A percentile compares a stretch with the other conserved stretches of the same genome.
Evolutionary conservation across 768 basidiomycete genomes (phyloP).

Genomic region (Lactifluus rugatus): DNA sequence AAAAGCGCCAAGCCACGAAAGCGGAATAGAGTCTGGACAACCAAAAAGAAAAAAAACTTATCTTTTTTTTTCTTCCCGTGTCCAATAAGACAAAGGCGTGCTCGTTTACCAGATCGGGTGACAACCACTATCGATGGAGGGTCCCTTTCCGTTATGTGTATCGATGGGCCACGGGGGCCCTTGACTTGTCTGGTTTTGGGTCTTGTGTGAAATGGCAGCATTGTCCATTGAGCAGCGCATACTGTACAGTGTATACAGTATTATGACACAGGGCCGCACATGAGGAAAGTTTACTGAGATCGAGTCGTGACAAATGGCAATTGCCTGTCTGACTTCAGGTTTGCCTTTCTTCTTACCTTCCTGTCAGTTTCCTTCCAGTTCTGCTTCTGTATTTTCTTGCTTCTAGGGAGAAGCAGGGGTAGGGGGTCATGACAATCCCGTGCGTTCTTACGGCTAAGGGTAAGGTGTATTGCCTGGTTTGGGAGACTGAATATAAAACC

Average conservation of each 20-base stretch:
- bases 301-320: no score
- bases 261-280: neutral
- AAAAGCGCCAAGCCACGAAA: neutral
- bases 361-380: no score
- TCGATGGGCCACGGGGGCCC: neutral
- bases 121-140: neutral
- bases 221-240: neutral
- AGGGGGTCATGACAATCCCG: no score
- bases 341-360: no score
- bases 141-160: neutral
- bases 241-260: neutral
- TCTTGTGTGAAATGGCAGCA: no score
- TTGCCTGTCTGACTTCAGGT: no score
- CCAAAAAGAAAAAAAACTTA: no score
- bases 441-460: no score
- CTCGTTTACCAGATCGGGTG: neutral
- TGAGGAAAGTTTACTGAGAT: no score
- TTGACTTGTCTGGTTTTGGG: neutral
- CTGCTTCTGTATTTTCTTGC: no score
- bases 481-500: neutral
- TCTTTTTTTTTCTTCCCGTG: neutral
- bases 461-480: neutral
- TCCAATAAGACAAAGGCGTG: neutral
- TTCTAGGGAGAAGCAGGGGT: no score
- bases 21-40: no score